A percentile compares a stretch with the other conserved stretches of the same genome.
Conservation (phyloP, 139 green algal genomes). For the Tetraselmis striata region DNA sequence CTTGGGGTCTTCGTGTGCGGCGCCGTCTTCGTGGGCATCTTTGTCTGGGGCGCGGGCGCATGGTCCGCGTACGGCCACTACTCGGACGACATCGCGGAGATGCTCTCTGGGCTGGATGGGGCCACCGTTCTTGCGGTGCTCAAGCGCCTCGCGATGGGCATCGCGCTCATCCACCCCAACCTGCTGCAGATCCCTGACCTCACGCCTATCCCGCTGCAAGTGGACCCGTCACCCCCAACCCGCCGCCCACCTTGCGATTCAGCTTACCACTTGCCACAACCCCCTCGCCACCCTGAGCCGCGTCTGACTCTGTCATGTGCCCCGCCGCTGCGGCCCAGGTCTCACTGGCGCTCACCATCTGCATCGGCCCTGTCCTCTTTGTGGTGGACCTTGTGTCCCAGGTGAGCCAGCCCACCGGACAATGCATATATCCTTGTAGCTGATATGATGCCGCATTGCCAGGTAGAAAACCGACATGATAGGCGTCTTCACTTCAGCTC, state of each 20-base stretch:
- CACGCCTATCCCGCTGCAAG: background rate
- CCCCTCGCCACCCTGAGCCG: too few species aligned
- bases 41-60: background rate
- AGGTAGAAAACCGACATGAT: too few species aligned
- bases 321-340: too few species aligned
- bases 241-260: too few species aligned
- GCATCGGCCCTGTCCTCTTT: background rate
- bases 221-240: too few species aligned
- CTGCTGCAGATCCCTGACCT: background rate
- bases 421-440: too few species aligned
- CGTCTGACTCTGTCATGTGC: too few species aligned
- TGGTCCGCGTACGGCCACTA: background rate
- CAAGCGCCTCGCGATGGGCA: background rate
- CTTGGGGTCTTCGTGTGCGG: background rate
- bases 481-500: too few species aligned
- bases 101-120: background rate
- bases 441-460: too few species aligned
- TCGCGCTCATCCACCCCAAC: background rate
- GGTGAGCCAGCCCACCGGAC: too few species aligned
- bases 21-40: background rate
- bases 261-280: too few species aligned
- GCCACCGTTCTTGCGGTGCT: background rate
- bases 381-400: background rate
- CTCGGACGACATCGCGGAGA: background rate
- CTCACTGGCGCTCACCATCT: background rate